Evolutionary conservation across 106 monocot genomes (phyloP).

Genomic region (Dendrobium huoshanense): DNA sequence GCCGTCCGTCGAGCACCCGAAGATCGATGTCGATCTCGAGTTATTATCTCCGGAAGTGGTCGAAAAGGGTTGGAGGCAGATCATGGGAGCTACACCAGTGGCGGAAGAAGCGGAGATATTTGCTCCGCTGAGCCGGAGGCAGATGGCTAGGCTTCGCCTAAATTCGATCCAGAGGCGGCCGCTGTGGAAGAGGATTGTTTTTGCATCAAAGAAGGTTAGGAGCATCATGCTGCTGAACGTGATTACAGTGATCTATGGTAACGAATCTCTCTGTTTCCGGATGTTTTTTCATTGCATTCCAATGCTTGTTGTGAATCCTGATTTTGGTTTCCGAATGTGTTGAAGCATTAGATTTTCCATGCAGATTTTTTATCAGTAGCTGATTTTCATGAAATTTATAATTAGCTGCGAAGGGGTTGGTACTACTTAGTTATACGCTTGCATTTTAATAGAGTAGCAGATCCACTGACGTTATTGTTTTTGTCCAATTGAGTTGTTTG

Average conservation of each 20-base stretch:
- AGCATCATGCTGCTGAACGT: constrained; percentile 77
- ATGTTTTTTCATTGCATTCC: not conserved
- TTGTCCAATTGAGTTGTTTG: too few relatives aligned
- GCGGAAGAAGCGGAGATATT: not conserved
- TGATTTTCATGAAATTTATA: not conserved
- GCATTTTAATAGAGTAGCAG: too few relatives aligned
- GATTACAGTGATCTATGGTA: constrained; percentile 72
- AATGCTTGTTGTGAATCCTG: not conserved
- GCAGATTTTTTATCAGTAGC: not conserved
- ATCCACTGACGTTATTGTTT: too few relatives aligned
- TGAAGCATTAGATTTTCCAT: not conserved
- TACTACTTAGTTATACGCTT: too few relatives aligned
- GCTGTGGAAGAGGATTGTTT: constrained; percentile 64
- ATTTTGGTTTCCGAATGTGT: not conserved
- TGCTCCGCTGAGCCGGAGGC: constrained; percentile 11
- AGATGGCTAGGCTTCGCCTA: constrained; percentile 5
- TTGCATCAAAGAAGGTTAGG: constrained; percentile 69
- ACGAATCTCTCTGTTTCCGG: not conserved
- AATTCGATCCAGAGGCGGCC: constrained; percentile 16
- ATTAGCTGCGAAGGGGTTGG: too few relatives aligned
- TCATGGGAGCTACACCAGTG: not conserved
- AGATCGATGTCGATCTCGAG: not conserved
- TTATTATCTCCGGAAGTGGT: not conserved
- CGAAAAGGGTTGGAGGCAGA: not conserved
- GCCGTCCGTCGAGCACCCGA: not conserved